Conservation (phyloP, 2,329 filamentous ascomycete species). For the Verticillium nubilum region DNA sequence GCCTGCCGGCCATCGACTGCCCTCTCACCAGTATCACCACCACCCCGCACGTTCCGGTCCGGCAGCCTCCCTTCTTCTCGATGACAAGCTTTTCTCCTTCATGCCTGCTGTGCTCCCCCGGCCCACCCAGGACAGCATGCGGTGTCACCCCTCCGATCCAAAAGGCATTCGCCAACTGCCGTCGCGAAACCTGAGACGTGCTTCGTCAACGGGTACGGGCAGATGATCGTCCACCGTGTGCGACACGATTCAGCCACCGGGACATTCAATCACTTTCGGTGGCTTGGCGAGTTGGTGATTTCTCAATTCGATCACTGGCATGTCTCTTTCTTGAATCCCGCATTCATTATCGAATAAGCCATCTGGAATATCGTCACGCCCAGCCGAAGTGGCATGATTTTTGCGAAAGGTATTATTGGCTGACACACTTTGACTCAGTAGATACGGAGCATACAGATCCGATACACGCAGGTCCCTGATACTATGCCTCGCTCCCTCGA, state of each 20-base stretch:
- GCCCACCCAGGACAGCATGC: background rate
- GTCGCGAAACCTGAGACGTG: background rate
- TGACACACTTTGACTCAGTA: background rate
- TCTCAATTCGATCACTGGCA: background rate
- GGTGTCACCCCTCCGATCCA: background rate
- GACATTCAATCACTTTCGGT: background rate
- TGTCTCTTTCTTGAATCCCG: background rate
- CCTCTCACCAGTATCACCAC: background rate
- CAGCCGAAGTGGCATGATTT: background rate
- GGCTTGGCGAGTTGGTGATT: background rate
- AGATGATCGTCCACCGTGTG: background rate
- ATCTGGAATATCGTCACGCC: background rate
- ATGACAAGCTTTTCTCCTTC: background rate
- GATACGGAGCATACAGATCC: background rate
- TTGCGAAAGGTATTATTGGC: background rate
- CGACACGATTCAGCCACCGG: background rate
- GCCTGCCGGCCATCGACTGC: background rate
- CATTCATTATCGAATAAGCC: background rate
- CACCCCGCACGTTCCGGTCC: background rate
- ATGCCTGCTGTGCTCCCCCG: background rate
- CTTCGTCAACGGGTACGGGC: background rate
- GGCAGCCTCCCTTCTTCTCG: background rate
- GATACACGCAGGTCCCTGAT: background rate
- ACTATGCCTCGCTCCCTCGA: background rate
- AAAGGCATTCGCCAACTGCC: background rate